Conservation (phyloP, 352 stramenopile genomes). For the Globisporangium alternatum region DNA sequence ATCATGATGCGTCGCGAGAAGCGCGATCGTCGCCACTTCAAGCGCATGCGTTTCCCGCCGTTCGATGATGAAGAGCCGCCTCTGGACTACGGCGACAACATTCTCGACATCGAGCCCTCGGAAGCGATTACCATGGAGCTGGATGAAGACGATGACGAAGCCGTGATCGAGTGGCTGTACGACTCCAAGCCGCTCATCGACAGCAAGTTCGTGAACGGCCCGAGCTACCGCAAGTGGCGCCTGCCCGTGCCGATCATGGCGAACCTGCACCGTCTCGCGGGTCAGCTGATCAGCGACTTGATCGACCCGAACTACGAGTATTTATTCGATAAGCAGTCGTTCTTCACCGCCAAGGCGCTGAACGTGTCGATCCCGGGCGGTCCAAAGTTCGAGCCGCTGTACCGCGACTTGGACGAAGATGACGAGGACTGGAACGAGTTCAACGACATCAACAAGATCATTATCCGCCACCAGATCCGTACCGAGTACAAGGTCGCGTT, state of each 20-base stretch:
- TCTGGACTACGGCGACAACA: constrained; percentile 96
- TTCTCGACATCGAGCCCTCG: constrained; percentile 95
- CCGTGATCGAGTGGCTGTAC: constrained; percentile 98
- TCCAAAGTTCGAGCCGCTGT: constrained; percentile 99
- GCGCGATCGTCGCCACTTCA: constrained; percentile 98
- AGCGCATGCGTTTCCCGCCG: constrained; percentile 99
- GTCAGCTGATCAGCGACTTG: constrained; percentile 96
- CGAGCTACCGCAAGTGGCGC: constrained; percentile 97
- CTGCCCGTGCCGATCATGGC: constrained; percentile 97
- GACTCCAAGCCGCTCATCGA: constrained; percentile 93
- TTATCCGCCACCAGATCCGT: constrained; percentile 98
- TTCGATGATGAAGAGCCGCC: constrained; percentile 99
- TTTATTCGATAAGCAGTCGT: constrained; percentile 95
- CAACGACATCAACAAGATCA: constrained; percentile 99
- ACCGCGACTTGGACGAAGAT: constrained; percentile 96
- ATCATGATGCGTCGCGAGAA: constrained; percentile 99
- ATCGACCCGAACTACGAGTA: constrained; percentile 96
- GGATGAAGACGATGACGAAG: constrained; percentile 92
- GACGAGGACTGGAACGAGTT: constrained; percentile 99
- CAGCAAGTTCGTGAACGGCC: constrained; percentile 96
- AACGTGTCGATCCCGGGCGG: constrained; percentile 99
- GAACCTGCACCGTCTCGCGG: constrained; percentile 96
- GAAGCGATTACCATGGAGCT: constrained; percentile 98
- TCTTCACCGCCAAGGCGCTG: constrained; percentile 99
- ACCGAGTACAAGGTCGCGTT: constrained; percentile 99